Evolutionary conservation across 352 stramenopile genomes (phyloP).

Genomic region (Pythium volutum): DNA sequence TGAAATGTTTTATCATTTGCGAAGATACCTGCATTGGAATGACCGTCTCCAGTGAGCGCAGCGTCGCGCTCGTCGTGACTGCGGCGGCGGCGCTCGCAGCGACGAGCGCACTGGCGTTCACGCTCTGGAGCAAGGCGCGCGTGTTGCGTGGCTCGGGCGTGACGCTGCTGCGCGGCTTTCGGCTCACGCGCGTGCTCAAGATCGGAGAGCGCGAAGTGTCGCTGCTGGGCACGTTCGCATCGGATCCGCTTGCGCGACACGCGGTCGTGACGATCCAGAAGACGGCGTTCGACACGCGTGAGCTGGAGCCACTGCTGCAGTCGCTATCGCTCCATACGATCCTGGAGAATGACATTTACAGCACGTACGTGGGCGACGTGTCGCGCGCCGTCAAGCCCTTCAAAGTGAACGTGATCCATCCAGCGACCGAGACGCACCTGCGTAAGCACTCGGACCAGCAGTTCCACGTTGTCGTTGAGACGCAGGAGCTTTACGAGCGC

Average conservation of each 20-base stretch:
- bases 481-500: constrained; percentile 65
- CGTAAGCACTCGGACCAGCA: constrained; percentile 81
- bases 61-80: constrained; percentile 24
- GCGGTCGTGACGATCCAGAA: constrained; percentile 72
- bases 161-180: constrained; percentile 54
- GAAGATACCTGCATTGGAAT: not conserved
- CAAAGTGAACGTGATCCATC: constrained; percentile 85
- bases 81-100: constrained; percentile 19
- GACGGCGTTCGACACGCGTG: constrained; percentile 46
- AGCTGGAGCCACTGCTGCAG: constrained; percentile 39
- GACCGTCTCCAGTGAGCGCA: constrained; percentile 17
- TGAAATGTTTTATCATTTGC: not conserved
- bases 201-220: constrained; percentile 59
- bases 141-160: constrained; percentile 26
- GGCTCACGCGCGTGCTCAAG: constrained; percentile 65
- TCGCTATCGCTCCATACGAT: constrained; percentile 68
- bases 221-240: constrained; percentile 66
- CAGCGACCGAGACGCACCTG: constrained; percentile 74
- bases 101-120: constrained; percentile 27
- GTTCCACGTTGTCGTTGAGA: constrained; percentile 85
- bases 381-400: constrained; percentile 65
- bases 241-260: constrained; percentile 52
- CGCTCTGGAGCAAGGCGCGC: constrained; percentile 33
- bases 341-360: constrained; percentile 83
- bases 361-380: constrained; percentile 67